Evolutionary conservation across 2,329 filamentous ascomycete genomes (phyloP).

Genomic region (Helicocarpus griseus): DNA sequence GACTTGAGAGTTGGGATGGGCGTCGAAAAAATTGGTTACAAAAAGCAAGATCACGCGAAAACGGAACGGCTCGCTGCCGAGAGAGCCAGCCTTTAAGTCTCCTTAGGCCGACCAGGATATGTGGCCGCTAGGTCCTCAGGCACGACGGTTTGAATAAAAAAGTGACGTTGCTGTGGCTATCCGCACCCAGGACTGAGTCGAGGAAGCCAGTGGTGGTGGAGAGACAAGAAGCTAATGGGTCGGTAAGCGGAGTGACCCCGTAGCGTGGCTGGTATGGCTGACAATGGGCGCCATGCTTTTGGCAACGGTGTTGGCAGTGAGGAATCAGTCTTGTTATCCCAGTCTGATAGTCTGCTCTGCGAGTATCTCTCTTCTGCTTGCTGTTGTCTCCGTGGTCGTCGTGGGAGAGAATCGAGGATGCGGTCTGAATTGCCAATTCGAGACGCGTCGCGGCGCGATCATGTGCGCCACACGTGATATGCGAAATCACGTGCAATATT

Average conservation of each 20-base stretch:
- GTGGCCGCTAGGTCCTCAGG: background rate
- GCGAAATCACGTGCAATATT: background rate
- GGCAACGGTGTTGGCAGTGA: background rate
- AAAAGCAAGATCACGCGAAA: background rate
- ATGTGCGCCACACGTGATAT: background rate
- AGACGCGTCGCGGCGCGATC: conserved; percentile 7
- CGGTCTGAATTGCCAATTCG: background rate
- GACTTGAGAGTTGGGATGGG: background rate
- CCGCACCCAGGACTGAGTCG: background rate
- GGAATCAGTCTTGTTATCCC: background rate
- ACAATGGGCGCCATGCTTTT: background rate
- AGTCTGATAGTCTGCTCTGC: background rate
- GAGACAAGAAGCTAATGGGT: background rate
- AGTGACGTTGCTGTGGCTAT: background rate
- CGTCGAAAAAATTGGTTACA: background rate
- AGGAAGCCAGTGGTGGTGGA: background rate
- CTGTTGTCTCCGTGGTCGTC: background rate
- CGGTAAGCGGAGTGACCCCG: background rate
- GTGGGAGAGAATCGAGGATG: background rate
- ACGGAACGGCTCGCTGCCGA: background rate
- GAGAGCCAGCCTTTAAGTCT: background rate
- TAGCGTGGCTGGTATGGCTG: background rate
- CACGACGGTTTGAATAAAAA: background rate
- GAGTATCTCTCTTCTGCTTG: background rate
- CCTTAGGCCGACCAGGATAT: background rate